phyloP scores from a whole-genome alignment of 2,329 filamentous ascomycete genomes.

The Colletotrichum sojae region DNA sequence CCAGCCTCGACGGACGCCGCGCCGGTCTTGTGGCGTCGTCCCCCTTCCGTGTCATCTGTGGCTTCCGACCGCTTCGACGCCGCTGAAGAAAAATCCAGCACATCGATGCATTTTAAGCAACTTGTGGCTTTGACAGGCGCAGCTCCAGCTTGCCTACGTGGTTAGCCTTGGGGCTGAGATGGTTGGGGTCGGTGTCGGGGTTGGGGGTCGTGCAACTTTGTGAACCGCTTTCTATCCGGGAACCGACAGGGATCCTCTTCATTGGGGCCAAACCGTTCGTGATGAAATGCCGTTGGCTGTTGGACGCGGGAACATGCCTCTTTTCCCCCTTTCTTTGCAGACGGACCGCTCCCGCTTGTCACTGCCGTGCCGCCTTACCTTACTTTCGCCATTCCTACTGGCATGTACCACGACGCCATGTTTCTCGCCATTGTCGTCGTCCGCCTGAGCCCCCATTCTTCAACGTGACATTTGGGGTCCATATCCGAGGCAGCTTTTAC shows the following conservation, averaged over 20 bases:
- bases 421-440: background rate
- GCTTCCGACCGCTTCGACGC: background rate
- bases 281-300: conserved; percentile 20
- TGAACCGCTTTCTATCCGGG: conserved; percentile 6
- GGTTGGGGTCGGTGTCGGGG: background rate
- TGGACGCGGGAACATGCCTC: conserved; percentile 18
- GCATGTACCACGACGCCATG: conserved; percentile 25
- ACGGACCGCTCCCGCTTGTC: conserved; percentile 25
- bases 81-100: background rate
- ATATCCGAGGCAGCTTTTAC: background rate
- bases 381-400: background rate
- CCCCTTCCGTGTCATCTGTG: too few species aligned
- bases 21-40: background rate
- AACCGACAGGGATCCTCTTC: conserved; percentile 10
- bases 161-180: background rate
- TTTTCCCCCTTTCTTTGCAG: conserved; percentile 9
- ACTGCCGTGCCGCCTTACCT: conserved; percentile 29
- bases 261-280: conserved; percentile 17
- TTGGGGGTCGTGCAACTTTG: background rate
- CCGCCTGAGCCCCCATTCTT: conserved; percentile 31
- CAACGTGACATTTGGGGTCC: conserved; percentile 19
- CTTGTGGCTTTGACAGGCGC: conserved; percentile 3
- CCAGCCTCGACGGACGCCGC: conserved; percentile 1
- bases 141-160: background rate
- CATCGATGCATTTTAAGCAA: background rate